A percentile compares a stretch with the other conserved stretches of the same genome.
Evolutionary conservation across 2,329 filamentous ascomycete species (phyloP).

Genomic region (Sporothrix protearum): DNA sequence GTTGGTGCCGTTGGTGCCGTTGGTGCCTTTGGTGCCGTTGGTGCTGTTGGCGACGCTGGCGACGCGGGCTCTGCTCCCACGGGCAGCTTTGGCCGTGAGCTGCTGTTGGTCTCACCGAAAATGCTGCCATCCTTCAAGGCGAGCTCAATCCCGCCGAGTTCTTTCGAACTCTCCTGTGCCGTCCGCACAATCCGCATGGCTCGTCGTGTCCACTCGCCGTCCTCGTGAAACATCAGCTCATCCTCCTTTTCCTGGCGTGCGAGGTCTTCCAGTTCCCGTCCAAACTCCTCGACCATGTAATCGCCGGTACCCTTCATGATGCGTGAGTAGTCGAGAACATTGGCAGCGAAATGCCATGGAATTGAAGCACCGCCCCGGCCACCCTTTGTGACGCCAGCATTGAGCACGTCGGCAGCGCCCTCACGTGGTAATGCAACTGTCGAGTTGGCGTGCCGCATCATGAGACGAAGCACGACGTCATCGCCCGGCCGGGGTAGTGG

Average conservation of each 20-base stretch:
- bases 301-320: slow-evolving; percentile 91
- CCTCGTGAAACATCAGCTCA: slow-evolving; percentile 84
- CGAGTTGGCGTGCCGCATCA: slow-evolving; percentile 74
- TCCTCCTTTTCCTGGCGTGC: slow-evolving; percentile 79
- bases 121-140: slow-evolving; percentile 28
- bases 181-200: slow-evolving; percentile 71
- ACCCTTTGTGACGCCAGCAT: slow-evolving; percentile 46
- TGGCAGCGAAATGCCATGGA: slow-evolving; percentile 92
- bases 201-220: slow-evolving; percentile 86
- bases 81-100: neutral
- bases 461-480: slow-evolving; percentile 83
- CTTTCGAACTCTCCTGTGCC: slow-evolving; percentile 67
- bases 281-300: slow-evolving; percentile 80
- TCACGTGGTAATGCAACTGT: slow-evolving; percentile 86
- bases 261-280: slow-evolving; percentile 72
- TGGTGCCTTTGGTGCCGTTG: neutral
- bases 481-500: slow-evolving; percentile 75
- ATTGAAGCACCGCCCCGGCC: slow-evolving; percentile 41
- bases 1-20: neutral
- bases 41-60: neutral
- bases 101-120: neutral
- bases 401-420: slow-evolving; percentile 64
- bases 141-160: slow-evolving; percentile 39
- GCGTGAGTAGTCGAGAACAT: slow-evolving; percentile 84
- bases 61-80: slow-evolving; percentile 19